Evolutionary conservation across 164 flowering plant species (phyloP).

Genomic region (Chimonanthus praecox): DNA sequence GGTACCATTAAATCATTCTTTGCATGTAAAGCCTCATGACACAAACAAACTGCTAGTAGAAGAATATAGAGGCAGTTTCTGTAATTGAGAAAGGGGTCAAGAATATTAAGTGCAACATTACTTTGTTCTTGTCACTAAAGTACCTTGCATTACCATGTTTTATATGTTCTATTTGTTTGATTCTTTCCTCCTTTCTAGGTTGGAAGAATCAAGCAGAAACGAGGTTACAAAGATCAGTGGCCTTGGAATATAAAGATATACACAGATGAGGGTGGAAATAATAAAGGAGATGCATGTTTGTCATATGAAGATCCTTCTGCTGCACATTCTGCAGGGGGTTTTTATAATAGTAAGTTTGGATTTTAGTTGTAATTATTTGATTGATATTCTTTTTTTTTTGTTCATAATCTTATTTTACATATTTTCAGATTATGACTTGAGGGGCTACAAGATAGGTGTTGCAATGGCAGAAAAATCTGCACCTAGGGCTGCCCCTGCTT

Average conservation of each 20-base stretch:
- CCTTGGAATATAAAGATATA: constrained; percentile 88
- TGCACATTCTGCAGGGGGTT: constrained; percentile 96
- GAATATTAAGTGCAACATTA: too few species aligned
- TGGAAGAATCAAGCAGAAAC: constrained; percentile 93
- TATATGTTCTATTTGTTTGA: neutral
- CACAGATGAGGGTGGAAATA: constrained; percentile 83
- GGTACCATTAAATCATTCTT: too few species aligned
- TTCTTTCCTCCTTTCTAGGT: constrained; percentile 34
- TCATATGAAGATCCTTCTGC: constrained; percentile 98
- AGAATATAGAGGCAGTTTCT: too few species aligned
- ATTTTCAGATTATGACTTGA: constrained; percentile 66
- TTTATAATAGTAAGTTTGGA: constrained; percentile 54
- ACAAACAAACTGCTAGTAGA: too few species aligned
- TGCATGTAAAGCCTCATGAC: too few species aligned
- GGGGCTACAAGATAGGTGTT: constrained; percentile 80
- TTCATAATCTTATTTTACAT: neutral
- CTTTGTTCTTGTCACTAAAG: too few species aligned
- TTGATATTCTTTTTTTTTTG: neutral
- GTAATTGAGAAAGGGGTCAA: too few species aligned
- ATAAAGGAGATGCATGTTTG: constrained; percentile 84
- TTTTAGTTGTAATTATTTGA: neutral
- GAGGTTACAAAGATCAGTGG: constrained; percentile 99
- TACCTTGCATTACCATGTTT: too few species aligned
- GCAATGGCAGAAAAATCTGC: constrained; percentile 96
- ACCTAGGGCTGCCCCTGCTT: constrained; percentile 58